These are phyloP conservation scores for Colletotrichum cuscutae DNA, from an alignment of 2,329 filamentous ascomycete species.

Conservation along the genomic window DNA sequence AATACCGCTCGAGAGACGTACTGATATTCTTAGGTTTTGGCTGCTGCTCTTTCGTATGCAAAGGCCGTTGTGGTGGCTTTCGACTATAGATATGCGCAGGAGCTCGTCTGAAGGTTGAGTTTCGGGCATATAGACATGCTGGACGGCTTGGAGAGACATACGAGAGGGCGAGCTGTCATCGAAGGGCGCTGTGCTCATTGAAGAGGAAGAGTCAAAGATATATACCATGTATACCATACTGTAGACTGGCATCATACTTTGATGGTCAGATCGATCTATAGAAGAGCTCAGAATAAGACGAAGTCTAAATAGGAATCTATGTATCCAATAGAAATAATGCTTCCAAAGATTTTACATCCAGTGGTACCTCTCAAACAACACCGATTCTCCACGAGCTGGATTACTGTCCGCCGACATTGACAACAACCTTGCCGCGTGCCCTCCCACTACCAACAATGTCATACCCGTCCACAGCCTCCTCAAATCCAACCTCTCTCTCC, in stretches of 20 bases:
- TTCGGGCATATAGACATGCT: neutral
- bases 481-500: conserved; percentile 50
- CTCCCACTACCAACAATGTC: conserved; percentile 45
- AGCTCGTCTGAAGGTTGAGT: neutral
- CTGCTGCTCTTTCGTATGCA: conserved; percentile 39
- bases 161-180: neutral
- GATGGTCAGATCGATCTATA: neutral
- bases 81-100: conserved; percentile 7
- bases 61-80: conserved; percentile 18
- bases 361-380: no score
- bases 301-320: neutral
- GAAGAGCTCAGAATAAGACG: neutral
- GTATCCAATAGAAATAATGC: neutral
- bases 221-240: neutral
- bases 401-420: conserved; percentile 42
- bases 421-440: conserved; percentile 51
- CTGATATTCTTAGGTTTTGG: conserved; percentile 38
- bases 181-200: rapidly evolving
- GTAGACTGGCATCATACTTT: neutral
- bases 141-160: neutral
- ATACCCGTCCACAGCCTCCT: conserved; percentile 49
- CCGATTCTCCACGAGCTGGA: neutral
- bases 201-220: neutral
- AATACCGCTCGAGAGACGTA: neutral
- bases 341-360: neutral